phyloP scores from a whole-genome alignment of 306 rosid species.

The Oemleria cerasiformis region DNA sequence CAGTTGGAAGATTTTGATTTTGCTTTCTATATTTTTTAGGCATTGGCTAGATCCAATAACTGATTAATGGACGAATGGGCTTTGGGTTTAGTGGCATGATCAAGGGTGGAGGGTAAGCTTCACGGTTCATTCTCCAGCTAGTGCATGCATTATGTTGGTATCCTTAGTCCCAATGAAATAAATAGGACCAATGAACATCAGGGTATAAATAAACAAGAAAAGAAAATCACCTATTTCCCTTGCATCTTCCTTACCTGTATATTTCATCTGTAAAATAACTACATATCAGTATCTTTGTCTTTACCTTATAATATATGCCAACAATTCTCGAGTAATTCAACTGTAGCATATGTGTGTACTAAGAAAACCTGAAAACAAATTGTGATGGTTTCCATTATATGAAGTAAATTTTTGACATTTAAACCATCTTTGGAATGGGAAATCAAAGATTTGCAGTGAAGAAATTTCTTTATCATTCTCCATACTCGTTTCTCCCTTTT shows the following conservation, averaged over 20 bases:
- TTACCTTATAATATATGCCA: background rate
- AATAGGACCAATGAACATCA: background rate
- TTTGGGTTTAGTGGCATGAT: background rate
- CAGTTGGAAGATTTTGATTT: background rate
- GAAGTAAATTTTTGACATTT: background rate
- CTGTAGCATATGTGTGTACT: background rate
- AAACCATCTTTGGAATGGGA: background rate
- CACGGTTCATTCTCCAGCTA: background rate
- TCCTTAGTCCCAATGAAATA: background rate
- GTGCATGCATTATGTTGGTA: background rate
- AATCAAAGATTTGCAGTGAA: background rate
- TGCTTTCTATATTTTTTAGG: background rate
- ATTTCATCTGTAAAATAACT: background rate
- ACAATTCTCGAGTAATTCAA: background rate
- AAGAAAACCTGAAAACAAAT: background rate
- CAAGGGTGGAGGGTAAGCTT: background rate
- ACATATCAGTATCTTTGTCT: background rate
- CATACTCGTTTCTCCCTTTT: conserved; percentile 3
- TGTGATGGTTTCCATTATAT: background rate
- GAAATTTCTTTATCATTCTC: background rate
- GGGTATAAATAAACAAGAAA: background rate
- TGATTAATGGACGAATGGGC: background rate
- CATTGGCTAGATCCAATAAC: background rate
- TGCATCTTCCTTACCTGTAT: background rate
- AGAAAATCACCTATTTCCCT: background rate